Base-by-base conservation (phyloP, 202 grass and related monocot genomes). In the Brachypodium distachyon region DNA sequence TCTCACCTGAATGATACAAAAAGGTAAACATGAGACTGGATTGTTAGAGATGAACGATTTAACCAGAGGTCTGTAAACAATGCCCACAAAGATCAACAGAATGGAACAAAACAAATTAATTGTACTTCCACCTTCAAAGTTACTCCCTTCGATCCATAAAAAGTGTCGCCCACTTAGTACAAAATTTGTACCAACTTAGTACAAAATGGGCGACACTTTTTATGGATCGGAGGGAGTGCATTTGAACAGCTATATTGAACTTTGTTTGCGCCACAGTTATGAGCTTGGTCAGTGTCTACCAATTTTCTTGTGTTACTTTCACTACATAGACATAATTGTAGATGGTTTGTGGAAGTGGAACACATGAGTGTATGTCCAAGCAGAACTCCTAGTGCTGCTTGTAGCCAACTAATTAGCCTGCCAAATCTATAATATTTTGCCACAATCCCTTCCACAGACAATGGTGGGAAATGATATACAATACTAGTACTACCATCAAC, bases 1-100 rank as follows among this genome's bases (percentile, higher is more conserved):
- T 58, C 96, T 90, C 38, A 99, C 96, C 96, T 99, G 91, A 61
- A 70, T 5, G 6, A 55, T 21, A 64, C 81, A 70, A 7, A 61
- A 76, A 12, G 56, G 1, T 18, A 70, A 40, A 57, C 27, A n/a
- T 55, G 28, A 80, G 72, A 52, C 53, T 34, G 3, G 1, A 16
- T 6, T 29, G 18, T 11, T 12, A 59, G 9, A 43, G 4, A 32
- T 63, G 4, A 12, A 49, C 6, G 1, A 43, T 19, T 67, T 52
- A 48, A 39, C 10, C 61, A 34, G 34, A 69, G 58, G 1, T 73
- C 33, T 77, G 18, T 36, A 58, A 43, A 72, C 1, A 2, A 67
- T 4, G 3, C 52, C 34, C 9, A 39, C 17, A 73, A 21, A 72
- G 50, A 40, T 3, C 6, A 61, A 7, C 7, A 8, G 11, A 76